These are phyloP conservation scores for Andrographis paniculata DNA, from an alignment of 305 asterid genomes.

Conservation along the genomic window DNA sequence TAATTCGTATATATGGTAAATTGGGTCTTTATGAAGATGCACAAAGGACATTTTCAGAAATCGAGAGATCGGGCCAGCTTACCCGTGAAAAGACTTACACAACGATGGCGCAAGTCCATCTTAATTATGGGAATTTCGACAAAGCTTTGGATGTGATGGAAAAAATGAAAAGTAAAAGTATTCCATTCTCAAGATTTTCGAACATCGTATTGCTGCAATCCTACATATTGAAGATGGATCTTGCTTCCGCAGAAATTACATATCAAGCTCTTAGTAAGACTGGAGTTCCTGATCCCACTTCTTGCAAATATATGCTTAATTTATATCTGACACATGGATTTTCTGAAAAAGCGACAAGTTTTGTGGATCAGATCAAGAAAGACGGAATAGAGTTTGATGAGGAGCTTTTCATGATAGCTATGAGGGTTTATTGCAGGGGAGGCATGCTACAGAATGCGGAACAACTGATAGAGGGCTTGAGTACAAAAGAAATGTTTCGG, in stretches of 20 bases:
- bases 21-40: conserved; percentile 93
- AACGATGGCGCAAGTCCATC: conserved; percentile 95
- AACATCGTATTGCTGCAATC: conserved; percentile 52
- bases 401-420: conserved; percentile 52
- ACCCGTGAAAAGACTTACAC: conserved; percentile 60
- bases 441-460: conserved; percentile 69
- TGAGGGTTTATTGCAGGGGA: conserved; percentile 63
- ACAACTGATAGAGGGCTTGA: conserved; percentile 44
- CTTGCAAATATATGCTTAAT: conserved; percentile 58
- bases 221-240: conserved; percentile 50
- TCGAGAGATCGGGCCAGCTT: conserved; percentile 54
- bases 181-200: conserved; percentile 62
- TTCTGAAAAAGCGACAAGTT: conserved; percentile 56
- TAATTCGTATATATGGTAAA: conserved; percentile 93
- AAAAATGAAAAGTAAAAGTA: conserved; percentile 53
- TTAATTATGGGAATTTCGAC: conserved; percentile 48
- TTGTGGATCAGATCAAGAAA: conserved; percentile 54
- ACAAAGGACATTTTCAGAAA: conserved; percentile 55
- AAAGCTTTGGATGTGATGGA: conserved; percentile 71
- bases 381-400: conserved; percentile 57
- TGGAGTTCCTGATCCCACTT: conserved; percentile 55
- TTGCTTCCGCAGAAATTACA: conserved; percentile 64
- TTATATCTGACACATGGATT: conserved; percentile 51
- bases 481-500: conserved; percentile 27
- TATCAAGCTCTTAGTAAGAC: conserved; percentile 51